These are phyloP conservation scores for Zelopaecilomyces penicillatus DNA, from an alignment of 2,329 filamentous ascomycete species.

Conservation along the genomic window DNA sequence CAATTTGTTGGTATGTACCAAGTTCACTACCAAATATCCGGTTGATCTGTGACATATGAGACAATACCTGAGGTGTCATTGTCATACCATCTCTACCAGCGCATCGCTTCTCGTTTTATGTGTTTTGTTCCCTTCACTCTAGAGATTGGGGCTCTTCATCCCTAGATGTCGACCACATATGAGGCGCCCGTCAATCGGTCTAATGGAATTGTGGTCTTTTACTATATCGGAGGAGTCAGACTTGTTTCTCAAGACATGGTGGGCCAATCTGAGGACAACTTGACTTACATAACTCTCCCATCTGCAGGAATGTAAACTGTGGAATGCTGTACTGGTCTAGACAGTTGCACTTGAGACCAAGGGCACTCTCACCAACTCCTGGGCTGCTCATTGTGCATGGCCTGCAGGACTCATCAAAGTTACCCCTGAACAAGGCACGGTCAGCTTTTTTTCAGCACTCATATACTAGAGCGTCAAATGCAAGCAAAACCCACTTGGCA, in stretches of 20 bases:
- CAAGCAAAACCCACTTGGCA: constrained; percentile 8
- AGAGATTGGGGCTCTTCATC: constrained; percentile 7
- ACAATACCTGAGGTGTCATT: no score
- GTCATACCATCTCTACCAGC: no score
- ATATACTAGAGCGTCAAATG: neutral
- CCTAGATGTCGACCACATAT: constrained; percentile 14
- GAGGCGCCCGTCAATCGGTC: constrained; percentile 11
- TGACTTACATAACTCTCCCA: constrained; percentile 3
- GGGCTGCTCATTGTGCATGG: constrained; percentile 12
- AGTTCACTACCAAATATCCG: no score
- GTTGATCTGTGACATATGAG: no score
- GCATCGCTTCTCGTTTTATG: no score
- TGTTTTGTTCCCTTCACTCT: neutral
- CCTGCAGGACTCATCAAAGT: constrained; percentile 15
- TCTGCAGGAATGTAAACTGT: constrained; percentile 10
- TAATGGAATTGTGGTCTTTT: constrained; percentile 9
- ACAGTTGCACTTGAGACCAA: constrained; percentile 14
- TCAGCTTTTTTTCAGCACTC: neutral
- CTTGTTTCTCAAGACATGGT: no score
- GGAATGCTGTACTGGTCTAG: constrained; percentile 5
- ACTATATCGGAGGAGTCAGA: constrained; percentile 1
- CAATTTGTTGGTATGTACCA: no score
- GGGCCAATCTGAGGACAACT: no score
- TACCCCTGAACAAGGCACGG: constrained; percentile 4
- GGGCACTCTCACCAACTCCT: constrained; percentile 1